Percentiles rank a stretch among this genome's conserved stretches.
Evolutionary conservation across 23 red algal species (phyloP).

Genomic region (Gracilaria domingensis): DNA sequence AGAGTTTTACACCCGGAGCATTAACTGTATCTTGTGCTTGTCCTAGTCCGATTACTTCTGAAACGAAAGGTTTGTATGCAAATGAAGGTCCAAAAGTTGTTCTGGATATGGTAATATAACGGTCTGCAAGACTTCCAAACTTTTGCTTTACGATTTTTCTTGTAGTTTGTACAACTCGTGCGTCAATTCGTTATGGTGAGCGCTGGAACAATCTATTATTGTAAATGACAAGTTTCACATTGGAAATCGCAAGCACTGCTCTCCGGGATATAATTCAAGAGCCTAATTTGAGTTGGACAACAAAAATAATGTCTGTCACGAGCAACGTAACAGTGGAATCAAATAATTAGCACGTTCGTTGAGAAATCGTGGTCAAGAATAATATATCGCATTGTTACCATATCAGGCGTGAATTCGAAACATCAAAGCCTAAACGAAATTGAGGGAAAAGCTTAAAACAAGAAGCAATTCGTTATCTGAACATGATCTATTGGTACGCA

Average conservation of each 20-base stretch:
- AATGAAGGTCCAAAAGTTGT: slow-evolving; percentile 4
- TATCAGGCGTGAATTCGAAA: neutral
- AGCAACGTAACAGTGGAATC: slow-evolving; percentile 24
- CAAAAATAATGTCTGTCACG: neutral
- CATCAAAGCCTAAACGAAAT: neutral
- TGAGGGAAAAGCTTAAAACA: neutral
- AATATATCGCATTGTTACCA: neutral
- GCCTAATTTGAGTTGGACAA: neutral
- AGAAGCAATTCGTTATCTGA: neutral
- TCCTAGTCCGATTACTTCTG: neutral
- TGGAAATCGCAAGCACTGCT: slow-evolving; percentile 20
- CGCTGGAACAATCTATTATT: neutral
- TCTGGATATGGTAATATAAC: neutral
- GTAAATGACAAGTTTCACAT: slow-evolving; percentile 22
- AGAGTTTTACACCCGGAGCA: neutral
- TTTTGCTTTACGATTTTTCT: neutral
- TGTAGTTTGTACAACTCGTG: neutral
- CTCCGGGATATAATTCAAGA: neutral
- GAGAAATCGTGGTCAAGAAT: neutral
- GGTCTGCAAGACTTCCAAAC: neutral
- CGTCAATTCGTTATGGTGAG: neutral
- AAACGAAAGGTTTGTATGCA: neutral
- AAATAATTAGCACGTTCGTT: neutral
- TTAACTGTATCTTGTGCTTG: neutral
- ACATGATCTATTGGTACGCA: slow-evolving; percentile 5